A percentile compares a stretch with the other conserved stretches of the same genome.
phyloP scores from a whole-genome alignment of 305 asterid species.

The Fraxinus ornus region DNA sequence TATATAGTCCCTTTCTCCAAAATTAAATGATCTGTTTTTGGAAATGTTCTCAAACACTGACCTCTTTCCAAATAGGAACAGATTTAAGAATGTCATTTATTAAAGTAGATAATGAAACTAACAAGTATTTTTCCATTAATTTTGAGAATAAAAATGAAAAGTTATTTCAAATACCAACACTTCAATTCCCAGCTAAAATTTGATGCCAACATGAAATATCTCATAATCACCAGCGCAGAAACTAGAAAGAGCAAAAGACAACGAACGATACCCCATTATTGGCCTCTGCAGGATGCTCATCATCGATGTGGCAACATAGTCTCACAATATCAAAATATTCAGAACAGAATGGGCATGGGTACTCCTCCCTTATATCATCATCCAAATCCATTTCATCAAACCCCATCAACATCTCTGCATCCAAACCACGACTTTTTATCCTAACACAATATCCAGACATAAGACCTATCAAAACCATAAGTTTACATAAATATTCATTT shows the following conservation, averaged over 20 bases:
- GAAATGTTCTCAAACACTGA: not conserved
- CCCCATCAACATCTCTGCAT: conserved; percentile 80
- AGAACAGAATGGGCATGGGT: conserved; percentile 78
- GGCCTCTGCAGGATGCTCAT: conserved; percentile 91
- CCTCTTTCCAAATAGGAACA: not conserved
- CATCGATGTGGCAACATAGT: conserved; percentile 91
- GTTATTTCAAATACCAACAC: not conserved
- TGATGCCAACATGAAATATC: not conserved
- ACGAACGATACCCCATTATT: conserved; percentile 60
- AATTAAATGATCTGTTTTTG: not conserved
- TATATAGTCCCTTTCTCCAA: conserved; percentile 4
- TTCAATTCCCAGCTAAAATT: not conserved
- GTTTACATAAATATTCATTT: not conserved
- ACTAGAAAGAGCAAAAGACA: conserved; percentile 7
- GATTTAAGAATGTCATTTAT: not conserved
- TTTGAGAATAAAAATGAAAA: not conserved
- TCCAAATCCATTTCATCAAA: conserved; percentile 76
- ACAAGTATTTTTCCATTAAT: not conserved
- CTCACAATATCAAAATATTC: conserved; percentile 80
- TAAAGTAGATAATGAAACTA: not conserved
- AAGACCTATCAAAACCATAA: conserved; percentile 20
- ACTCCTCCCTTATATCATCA: conserved; percentile 76
- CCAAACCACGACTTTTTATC: conserved; percentile 66
- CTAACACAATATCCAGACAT: conserved; percentile 27
- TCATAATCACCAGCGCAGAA: not conserved